These are phyloP conservation scores for Clarireedia monteithiana DNA, from an alignment of 2,329 filamentous ascomycete genomes.

Conservation along the genomic window DNA sequence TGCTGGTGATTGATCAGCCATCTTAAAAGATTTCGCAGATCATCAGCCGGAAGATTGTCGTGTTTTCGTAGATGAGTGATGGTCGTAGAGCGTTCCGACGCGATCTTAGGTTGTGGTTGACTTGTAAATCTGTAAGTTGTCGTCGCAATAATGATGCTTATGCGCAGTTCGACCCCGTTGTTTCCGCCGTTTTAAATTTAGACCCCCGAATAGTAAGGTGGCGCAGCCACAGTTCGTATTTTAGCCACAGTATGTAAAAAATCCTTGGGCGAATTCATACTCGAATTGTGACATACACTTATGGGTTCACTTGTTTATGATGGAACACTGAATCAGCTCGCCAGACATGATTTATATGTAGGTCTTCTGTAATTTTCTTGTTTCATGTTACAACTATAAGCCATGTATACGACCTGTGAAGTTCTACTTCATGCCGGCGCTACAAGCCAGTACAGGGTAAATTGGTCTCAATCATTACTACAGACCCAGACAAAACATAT, in stretches of 20 bases:
- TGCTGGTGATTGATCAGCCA: slow-evolving; percentile 24
- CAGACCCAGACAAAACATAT: neutral
- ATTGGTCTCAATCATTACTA: neutral
- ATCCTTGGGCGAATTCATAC: too few relatives aligned
- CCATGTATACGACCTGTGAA: too few relatives aligned
- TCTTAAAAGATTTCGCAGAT: slow-evolving; percentile 20
- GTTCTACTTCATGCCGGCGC: neutral
- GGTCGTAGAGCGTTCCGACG: neutral
- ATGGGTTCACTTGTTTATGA: too few relatives aligned
- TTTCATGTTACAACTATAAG: too few relatives aligned
- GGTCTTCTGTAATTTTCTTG: too few relatives aligned
- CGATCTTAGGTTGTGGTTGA: neutral
- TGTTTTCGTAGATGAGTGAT: neutral
- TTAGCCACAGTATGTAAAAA: too few relatives aligned
- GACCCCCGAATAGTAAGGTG: too few relatives aligned
- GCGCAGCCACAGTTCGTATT: neutral
- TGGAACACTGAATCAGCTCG: too few relatives aligned
- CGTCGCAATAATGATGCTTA: neutral
- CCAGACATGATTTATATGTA: too few relatives aligned
- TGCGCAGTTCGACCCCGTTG: neutral
- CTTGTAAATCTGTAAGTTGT: neutral
- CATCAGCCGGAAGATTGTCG: slow-evolving; percentile 16
- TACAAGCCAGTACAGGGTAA: neutral
- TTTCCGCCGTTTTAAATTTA: neutral
- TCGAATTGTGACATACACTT: too few relatives aligned